Evolutionary conservation across 192 early-diverging fungal genomes (phyloP), one percentile per base, ranked within the genome.

Genomic region (Chytriomyces sp.): DNA sequence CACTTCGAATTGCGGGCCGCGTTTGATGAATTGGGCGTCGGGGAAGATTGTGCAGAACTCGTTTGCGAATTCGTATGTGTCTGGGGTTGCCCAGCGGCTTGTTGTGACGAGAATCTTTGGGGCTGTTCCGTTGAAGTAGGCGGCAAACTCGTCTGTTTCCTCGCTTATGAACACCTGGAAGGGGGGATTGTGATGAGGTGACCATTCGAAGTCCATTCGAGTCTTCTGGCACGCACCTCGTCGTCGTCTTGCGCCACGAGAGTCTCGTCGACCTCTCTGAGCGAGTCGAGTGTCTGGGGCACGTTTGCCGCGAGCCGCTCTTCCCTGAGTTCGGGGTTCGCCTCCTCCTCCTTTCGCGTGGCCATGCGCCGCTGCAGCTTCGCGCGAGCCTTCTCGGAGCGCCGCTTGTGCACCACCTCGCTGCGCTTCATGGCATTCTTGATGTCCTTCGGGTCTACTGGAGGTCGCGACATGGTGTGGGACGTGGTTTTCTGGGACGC

Each of bases 21-120:
- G 89, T 77, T 93, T 94, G 4, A 96, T 84, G 75, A 94, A 96
- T 64, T 93, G 85, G 28, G 93, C 86, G 59, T 93, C 91, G 19
- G 98, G 98, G 66, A 99, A 93, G 57, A 99, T 91, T 65, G 89
- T 84, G 8, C 88, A 77, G 63, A 99, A 88, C 71, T 99, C 96
- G 14, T 93, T 88, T 25, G 90, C 93, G 82, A 99, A 95, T 53
- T 93, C 88, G 60, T 95, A 91, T 7, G 87, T 85, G 34, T 78
- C 78, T 79, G 84, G 75, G 32, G 86, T 84, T 28, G 88, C 80
- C 33, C 86, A 70, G 69, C 87, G 89, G 68, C 84, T 90, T 19
- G 98, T 96, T 12, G 98, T 99, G 5, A 99, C 86, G 19, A 98
- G 80, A 39, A 99, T 89, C 82, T 99, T 99, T 56, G 98, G 94